phyloP scores from a whole-genome alignment of 768 basidiomycete genomes.

The Lactarius deliciosus region DNA sequence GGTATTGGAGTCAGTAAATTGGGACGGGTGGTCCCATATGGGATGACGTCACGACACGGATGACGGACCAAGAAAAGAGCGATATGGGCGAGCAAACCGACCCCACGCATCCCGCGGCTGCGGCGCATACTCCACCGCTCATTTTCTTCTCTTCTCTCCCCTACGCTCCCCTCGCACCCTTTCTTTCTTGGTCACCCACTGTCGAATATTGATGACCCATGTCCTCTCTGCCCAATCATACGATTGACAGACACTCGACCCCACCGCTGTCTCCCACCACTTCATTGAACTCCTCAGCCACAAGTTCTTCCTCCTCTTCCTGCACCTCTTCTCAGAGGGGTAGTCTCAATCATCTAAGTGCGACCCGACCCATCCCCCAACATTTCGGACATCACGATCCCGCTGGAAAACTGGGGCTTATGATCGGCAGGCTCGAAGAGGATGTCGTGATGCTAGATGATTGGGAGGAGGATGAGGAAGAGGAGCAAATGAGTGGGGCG shows the following conservation, averaged over 20 bases:
- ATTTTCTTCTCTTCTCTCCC: not conserved
- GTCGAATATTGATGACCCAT: slow-evolving; percentile 21
- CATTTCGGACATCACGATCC: not conserved
- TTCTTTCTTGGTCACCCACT: not conserved
- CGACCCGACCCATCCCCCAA: not conserved
- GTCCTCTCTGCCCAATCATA: slow-evolving; percentile 11
- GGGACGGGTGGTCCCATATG: slow-evolving; percentile 9
- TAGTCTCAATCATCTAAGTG: not conserved
- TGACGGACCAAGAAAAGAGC: slow-evolving; percentile 11
- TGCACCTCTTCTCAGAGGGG: slow-evolving; percentile 11
- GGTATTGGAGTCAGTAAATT: not conserved
- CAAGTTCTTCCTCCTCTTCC: slow-evolving; percentile 19
- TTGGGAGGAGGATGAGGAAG: slow-evolving; percentile 15
- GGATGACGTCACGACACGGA: slow-evolving; percentile 20
- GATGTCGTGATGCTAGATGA: slow-evolving; percentile 26
- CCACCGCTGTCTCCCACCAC: slow-evolving; percentile 27
- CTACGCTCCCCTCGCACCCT: not conserved
- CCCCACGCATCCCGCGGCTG: slow-evolving; percentile 23
- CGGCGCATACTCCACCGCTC: slow-evolving; percentile 7
- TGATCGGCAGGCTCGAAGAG: slow-evolving; percentile 18
- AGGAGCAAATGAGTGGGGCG: not conserved
- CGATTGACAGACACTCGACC: slow-evolving; percentile 13
- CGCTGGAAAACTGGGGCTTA: not conserved
- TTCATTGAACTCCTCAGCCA: slow-evolving; percentile 20
- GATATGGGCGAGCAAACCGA: not conserved